Conservation (phyloP, 2,329 filamentous ascomycete genomes). For the Dothistroma septosporum region DNA sequence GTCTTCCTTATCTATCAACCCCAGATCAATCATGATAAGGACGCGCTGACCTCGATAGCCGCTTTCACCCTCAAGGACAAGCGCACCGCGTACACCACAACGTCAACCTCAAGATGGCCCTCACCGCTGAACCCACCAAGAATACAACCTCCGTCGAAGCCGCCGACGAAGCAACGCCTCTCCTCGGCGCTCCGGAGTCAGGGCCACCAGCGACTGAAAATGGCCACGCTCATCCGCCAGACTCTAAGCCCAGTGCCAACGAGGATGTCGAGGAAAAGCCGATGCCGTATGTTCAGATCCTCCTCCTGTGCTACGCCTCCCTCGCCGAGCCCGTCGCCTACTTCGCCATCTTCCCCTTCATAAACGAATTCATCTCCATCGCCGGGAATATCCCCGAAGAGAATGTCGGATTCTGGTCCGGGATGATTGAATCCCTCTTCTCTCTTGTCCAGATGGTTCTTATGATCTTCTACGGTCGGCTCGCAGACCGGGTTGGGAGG, state of each 20-base stretch:
- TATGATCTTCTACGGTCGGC: constrained; percentile 70
- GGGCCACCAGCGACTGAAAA: constrained; percentile 6
- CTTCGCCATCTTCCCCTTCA: constrained; percentile 74
- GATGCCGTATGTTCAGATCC: constrained; percentile 61
- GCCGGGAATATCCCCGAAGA: constrained; percentile 58
- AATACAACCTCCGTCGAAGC: constrained; percentile 8
- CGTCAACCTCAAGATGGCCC: constrained; percentile 10
- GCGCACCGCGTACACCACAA: no score
- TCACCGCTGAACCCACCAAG: constrained; percentile 16
- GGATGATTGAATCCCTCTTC: constrained; percentile 68
- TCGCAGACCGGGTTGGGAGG: constrained; percentile 64
- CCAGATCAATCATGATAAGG: neutral
- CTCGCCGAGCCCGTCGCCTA: constrained; percentile 76
- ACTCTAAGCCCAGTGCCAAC: constrained; percentile 8
- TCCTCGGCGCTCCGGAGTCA: constrained; percentile 22
- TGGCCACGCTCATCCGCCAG: constrained; percentile 4
- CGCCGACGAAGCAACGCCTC: constrained; percentile 26
- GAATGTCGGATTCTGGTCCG: constrained; percentile 78
- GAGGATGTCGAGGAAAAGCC: constrained; percentile 39
- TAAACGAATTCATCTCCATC: constrained; percentile 70
- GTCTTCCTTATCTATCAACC: neutral
- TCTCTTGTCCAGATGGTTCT: constrained; percentile 73
- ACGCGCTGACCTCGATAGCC: neutral
- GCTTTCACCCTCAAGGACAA: neutral
- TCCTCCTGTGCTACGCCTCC: constrained; percentile 68